These are phyloP conservation scores for Limnomonas spitsbergensis DNA, from an alignment of 139 green algal species.

Conservation along the genomic window DNA sequence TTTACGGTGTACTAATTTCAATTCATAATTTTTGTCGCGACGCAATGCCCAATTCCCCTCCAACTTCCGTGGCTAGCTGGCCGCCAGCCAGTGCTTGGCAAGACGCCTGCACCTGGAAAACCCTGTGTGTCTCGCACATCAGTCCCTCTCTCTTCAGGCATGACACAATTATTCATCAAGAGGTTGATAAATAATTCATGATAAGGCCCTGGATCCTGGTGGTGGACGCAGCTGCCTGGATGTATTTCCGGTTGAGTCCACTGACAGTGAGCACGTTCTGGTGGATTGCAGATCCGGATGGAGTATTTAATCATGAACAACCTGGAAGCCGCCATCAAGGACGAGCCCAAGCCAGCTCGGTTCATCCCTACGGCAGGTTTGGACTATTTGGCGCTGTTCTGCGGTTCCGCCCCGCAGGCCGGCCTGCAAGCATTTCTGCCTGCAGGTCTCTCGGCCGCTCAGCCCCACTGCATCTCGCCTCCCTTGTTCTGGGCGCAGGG, in stretches of 20 bases:
- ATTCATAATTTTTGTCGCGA: too few species aligned
- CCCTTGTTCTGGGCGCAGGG: too few species aligned
- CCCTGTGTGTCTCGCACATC: too few species aligned
- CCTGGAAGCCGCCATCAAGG: conserved; percentile 45
- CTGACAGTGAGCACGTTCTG: too few species aligned
- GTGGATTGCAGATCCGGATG: conserved; percentile 29
- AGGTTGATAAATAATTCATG: too few species aligned
- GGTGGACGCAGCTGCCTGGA: neutral
- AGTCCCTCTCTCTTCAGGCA: too few species aligned
- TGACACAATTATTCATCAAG: too few species aligned
- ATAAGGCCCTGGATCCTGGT: neutral
- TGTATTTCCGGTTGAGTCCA: too few species aligned
- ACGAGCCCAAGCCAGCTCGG: conserved; percentile 44
- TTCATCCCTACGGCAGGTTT: conserved; percentile 44
- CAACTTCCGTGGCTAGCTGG: too few species aligned
- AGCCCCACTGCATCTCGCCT: neutral
- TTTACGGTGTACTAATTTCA: too few species aligned
- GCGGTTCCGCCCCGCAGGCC: neutral
- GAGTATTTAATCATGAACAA: conserved; percentile 50
- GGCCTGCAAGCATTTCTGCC: neutral
- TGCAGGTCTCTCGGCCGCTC: neutral
- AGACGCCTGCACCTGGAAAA: too few species aligned
- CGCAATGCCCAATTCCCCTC: neutral
- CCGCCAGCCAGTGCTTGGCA: too few species aligned
- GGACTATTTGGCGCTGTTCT: neutral